Evolutionary conservation across 371 early-diverging fungal species (phyloP).

Genomic region (Mucor mucedo): DNA sequence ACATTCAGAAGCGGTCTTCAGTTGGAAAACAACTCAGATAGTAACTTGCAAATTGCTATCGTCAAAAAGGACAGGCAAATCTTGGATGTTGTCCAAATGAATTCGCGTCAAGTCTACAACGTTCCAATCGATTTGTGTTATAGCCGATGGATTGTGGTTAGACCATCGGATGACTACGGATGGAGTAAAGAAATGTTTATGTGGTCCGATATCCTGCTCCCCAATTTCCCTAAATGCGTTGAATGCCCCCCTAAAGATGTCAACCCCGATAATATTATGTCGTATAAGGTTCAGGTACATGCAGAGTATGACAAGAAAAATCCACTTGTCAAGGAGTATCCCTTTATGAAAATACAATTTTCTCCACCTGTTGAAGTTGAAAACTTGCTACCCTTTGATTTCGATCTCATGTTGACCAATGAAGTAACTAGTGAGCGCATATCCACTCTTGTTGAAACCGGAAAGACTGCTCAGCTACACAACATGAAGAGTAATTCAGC

Average conservation of each 20-base stretch:
- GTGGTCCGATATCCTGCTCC: constrained; percentile 70
- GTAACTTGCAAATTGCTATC: constrained; percentile 63
- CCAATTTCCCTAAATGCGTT: constrained; percentile 34
- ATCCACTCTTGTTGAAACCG: constrained; percentile 48
- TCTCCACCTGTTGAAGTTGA: constrained; percentile 82
- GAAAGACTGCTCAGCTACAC: constrained; percentile 65
- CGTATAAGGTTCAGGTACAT: constrained; percentile 36
- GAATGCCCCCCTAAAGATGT: constrained; percentile 36
- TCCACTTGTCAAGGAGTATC: constrained; percentile 56
- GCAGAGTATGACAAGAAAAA: constrained; percentile 41
- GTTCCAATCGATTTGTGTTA: constrained; percentile 74
- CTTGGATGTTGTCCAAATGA: constrained; percentile 32
- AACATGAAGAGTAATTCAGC: constrained; percentile 64
- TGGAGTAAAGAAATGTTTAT: constrained; percentile 71
- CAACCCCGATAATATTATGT: constrained; percentile 13
- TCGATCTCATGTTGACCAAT: constrained; percentile 53
- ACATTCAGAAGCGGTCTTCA: constrained; percentile 76
- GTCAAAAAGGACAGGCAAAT: constrained; percentile 48
- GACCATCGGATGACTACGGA: constrained; percentile 70
- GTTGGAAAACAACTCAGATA: constrained; percentile 64
- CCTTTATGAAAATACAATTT: constrained; percentile 70
- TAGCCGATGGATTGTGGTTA: constrained; percentile 61
- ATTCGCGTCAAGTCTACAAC: constrained; percentile 60
- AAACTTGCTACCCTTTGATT: constrained; percentile 82
- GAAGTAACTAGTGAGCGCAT: constrained; percentile 50